phyloP scores from a whole-genome alignment of 2,329 filamentous ascomycete genomes.

The Capronia coronata region DNA sequence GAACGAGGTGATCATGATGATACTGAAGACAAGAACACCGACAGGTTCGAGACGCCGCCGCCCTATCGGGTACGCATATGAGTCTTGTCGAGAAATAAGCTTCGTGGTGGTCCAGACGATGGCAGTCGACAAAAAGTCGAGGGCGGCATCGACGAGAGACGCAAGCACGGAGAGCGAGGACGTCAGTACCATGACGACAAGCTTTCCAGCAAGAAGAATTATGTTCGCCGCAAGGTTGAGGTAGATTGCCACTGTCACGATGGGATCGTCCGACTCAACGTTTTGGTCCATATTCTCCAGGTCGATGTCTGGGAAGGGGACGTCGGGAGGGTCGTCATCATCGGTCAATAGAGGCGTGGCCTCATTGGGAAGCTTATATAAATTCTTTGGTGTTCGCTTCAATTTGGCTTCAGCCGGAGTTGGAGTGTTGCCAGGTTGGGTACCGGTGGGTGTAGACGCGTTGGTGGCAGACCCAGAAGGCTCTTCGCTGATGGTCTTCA shows the following conservation, averaged over 20 bases:
- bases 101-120: slow-evolving; percentile 75
- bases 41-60: slow-evolving; percentile 69
- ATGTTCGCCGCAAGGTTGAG: slow-evolving; percentile 75
- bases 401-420: slow-evolving; percentile 42
- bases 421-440: slow-evolving; percentile 18
- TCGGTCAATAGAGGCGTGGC: slow-evolving; percentile 57
- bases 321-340: slow-evolving; percentile 23
- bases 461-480: slow-evolving; percentile 34
- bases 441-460: slow-evolving; percentile 10
- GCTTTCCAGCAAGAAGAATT: slow-evolving; percentile 67
- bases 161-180: slow-evolving; percentile 73
- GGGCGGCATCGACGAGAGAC: slow-evolving; percentile 68
- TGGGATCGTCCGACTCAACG: slow-evolving; percentile 63
- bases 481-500: slow-evolving; percentile 71
- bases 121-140: slow-evolving; percentile 74
- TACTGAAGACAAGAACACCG: slow-evolving; percentile 72
- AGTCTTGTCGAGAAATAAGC: slow-evolving; percentile 66
- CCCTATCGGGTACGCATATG: slow-evolving; percentile 72
- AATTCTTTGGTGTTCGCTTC: slow-evolving; percentile 74
- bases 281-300: slow-evolving; percentile 36
- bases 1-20: slow-evolving; percentile 83
- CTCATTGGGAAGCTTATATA: slow-evolving; percentile 68
- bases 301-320: slow-evolving; percentile 43
- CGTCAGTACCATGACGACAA: slow-evolving; percentile 68
- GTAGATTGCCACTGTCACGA: slow-evolving; percentile 83